These are phyloP conservation scores for Glonium stellatum DNA, from an alignment of 495 filamentous ascomycete genomes.

Conservation along the genomic window DNA sequence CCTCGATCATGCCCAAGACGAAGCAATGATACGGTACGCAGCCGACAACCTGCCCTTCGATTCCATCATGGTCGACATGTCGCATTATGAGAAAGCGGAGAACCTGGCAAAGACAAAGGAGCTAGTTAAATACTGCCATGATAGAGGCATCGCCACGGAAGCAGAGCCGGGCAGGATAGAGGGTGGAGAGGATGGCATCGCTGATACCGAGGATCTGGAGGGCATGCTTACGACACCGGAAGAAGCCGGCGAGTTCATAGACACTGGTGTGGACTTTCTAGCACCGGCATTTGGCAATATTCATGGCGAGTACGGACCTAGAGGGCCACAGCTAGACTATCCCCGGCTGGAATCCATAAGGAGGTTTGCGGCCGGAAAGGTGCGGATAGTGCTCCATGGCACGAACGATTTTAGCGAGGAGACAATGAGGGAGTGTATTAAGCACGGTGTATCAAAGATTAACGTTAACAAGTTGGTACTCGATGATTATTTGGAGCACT, in stretches of 20 bases:
- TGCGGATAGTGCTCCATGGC: conserved; percentile 19
- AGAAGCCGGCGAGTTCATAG: conserved; percentile 28
- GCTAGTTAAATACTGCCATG: conserved; percentile 27
- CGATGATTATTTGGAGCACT: conserved; percentile 21
- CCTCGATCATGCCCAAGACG: conserved; percentile 26
- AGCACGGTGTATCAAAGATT: conserved; percentile 23
- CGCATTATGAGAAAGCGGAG: conserved; percentile 30
- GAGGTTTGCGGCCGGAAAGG: conserved; percentile 9
- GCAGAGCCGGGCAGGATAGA: conserved; percentile 31
- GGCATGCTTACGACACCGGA: conserved; percentile 28
- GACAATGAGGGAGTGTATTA: conserved; percentile 23
- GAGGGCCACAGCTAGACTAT: conserved; percentile 22
- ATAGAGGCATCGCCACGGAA: conserved; percentile 29
- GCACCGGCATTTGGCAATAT: conserved; percentile 30
- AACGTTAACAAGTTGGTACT: conserved; percentile 32
- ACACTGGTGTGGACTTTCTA: conserved; percentile 26
- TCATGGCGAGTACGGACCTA: conserved; percentile 30
- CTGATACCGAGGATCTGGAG: conserved; percentile 28
- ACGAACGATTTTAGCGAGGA: conserved; percentile 22
- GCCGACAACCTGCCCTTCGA: conserved; percentile 23
- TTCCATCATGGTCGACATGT: conserved; percentile 33
- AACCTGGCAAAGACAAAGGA: conserved; percentile 27
- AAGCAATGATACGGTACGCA: conserved; percentile 22
- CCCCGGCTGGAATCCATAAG: conserved; percentile 12
- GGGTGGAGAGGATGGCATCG: conserved; percentile 31